Evolutionary conservation across 306 rosid species (phyloP), one percentile per base, ranked within the genome.

Genomic region (Glycyrrhiza uralensis): DNA sequence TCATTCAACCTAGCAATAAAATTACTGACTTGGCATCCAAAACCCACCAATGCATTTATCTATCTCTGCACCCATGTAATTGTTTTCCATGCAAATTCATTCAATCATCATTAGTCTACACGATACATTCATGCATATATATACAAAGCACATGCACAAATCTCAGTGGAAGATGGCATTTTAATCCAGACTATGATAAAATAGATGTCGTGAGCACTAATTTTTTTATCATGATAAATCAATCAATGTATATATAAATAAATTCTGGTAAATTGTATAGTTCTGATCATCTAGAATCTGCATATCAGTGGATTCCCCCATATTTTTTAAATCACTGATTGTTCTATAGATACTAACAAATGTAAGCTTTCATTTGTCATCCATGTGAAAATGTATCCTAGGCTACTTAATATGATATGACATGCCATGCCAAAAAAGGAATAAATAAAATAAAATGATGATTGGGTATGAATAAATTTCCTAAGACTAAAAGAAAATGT

Each of bases 1-100:
- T 49, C 59, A 46, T 36, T 76, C 64, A 70, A 70, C 67, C 67
- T n/a, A 64, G 65, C 42, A 65, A 71, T 24, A 51, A n/a, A n/a
- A n/a, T n/a, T n/a, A n/a, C n/a, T n/a, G n/a, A n/a, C n/a, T n/a
- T n/a, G n/a, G n/a, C n/a, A n/a, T n/a, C n/a, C n/a, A n/a, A n/a
- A n/a, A n/a, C n/a, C n/a, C n/a, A n/a, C n/a, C n/a, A n/a, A n/a
- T n/a, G 62, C 24, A 47, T 13, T 15, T 32, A 18, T 22, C 44
- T 17, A 49, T 35, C 17, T 33, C 28, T 30, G 47, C 38, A 54
- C 35, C 66, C 33, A 57, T 57, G 72, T 22, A 29, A 28, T 19
- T 56, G 9, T 28, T 56, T 39, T 71, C 61, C 26, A 52, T 42
- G 24, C 24, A 65, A 63, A 63, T 32, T 49, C 55, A 71, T 60